Evolutionary conservation across 139 green algal species (phyloP), one percentile per base, ranked within the genome.

Genomic region (Gonium pectorale): DNA sequence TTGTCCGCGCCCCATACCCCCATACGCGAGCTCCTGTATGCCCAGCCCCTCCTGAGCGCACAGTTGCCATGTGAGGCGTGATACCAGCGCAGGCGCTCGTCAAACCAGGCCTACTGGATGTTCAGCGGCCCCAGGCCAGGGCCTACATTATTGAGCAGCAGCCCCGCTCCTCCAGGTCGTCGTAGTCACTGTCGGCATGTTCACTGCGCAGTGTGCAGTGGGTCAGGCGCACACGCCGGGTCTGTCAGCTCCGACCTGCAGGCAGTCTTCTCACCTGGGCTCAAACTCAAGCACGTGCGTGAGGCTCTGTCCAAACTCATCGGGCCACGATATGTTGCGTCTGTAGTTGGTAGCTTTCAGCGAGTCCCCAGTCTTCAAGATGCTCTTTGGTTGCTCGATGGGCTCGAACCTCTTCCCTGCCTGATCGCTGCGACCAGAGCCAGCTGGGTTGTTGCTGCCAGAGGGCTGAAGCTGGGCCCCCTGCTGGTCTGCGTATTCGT

Each of bases 271-370:
- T 46, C 22, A 89, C 86, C 86, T 86, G 13, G 86, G 86, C 35
- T 67, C 54, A 63, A 84, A 89, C 64, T 89, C 86, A 8, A 72
- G 31, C 0, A 89, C 86, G 31, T 83, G 78, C 11, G 64, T 59
- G 0, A 89, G 43, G 21, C 72, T 49, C 38, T 80, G 71, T 29
- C 86, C 86, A 35, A 67, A 67, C 24, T 79, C 64, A 35, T 86
- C 86, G 35, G 80, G 86, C 86, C 86, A 89, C 26, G 60, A 80
- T 40, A 89, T 79, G 17, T 79, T 66, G 3, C 86, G 78, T 59
- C 83, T 82, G 40, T 75, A 89, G 3, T 74, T n/a, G 15, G 27
- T 40, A 22, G 6, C 75, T 11, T 41, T 87, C 2, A 74, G 5
- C 24, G 68, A 75, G 54, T 62, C 62, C 41, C 56, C 69, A 33